Base-by-base conservation (phyloP, 768 basidiomycete genomes). In the Podaxis carcinomalis region DNA sequence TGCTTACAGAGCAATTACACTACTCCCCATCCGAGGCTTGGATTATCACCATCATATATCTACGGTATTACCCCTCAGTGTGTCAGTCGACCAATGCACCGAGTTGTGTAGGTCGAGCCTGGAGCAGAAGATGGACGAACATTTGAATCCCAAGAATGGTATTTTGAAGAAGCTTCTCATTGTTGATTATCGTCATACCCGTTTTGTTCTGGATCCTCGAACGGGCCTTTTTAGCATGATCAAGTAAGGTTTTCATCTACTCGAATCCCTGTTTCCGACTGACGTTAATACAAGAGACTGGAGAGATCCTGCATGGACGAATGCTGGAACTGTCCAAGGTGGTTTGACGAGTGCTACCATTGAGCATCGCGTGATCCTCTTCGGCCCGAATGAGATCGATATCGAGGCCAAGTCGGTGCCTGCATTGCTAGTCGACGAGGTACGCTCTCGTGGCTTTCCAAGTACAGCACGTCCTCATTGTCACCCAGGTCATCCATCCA, bases 181-280 rank as follows among this genome's bases (percentile, higher is more conserved):
- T 49, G 82, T 95, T 50, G 94, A 98, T 70, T 97, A 97, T 72
- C 89, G 97, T 23, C 96, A 98, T 68, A 91, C 90, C 19, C 84
- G 92, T 13, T 97, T 95, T 74, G 89, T 90, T 1, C 74, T 98
- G 27, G 93, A 99, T 69, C 88, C 90, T 6, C 82, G 84, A 51
- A 89, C 83, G 3, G 95, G 95, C 2, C 72, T 92, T 51, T 98
- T 97, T 72, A 77, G 73, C 37, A 89, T 92, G 80, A 80, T 92
- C 56, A 86, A 87, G 95, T 95, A 55, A 58, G 81, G 74, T 42
- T 51, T 32, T 49, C 36, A 23, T 1, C 42, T 23, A 46, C 63
- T 51, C 54, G 19, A 47, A 37, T 63, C 11, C 52, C 49, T 42
- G 51, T 23, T 27, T 13, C 27, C 44, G 21, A 16, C 32, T 42